Percentiles rank a stretch among this genome's conserved stretches.
Conservation (phyloP, 2,329 filamentous ascomycete species). For the Phaeophleospora eucalypticola region DNA sequence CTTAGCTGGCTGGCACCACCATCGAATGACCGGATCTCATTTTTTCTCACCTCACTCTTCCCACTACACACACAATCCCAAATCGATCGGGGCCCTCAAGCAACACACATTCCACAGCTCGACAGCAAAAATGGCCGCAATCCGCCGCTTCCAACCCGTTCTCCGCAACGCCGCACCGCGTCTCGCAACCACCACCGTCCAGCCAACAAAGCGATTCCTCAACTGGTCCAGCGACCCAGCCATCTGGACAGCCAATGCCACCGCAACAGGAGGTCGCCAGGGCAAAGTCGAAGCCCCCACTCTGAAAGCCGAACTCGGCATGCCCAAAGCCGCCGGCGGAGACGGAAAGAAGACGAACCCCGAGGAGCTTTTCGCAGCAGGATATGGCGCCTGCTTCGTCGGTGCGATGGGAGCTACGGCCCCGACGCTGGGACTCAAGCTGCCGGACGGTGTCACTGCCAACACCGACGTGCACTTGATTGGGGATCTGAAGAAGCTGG, state of each 20-base stretch:
- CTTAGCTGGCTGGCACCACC: neutral
- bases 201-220: constrained; percentile 14
- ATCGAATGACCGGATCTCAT: neutral
- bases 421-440: constrained; percentile 38
- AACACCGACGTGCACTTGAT: constrained; percentile 44
- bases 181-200: constrained; percentile 4
- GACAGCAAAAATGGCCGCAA: neutral
- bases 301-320: constrained; percentile 15
- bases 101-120: neutral
- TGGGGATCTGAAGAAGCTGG: constrained; percentile 43
- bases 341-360: constrained; percentile 38
- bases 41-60: neutral
- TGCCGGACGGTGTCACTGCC: constrained; percentile 39
- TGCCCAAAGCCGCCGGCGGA: constrained; percentile 17
- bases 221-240: constrained; percentile 12
- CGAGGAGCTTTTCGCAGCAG: constrained; percentile 48
- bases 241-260: constrained; percentile 15
- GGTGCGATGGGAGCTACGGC: constrained; percentile 46
- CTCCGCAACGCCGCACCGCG: constrained; percentile 10
- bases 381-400: constrained; percentile 48
- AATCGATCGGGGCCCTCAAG: too few relatives aligned
- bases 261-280: constrained; percentile 17
- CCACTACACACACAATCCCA: neutral
- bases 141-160: constrained; percentile 12
- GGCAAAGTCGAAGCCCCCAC: constrained; percentile 14